These are phyloP conservation scores for Trichoderma semiorbis DNA, from an alignment of 2,329 filamentous ascomycete species.

Conservation along the genomic window DNA sequence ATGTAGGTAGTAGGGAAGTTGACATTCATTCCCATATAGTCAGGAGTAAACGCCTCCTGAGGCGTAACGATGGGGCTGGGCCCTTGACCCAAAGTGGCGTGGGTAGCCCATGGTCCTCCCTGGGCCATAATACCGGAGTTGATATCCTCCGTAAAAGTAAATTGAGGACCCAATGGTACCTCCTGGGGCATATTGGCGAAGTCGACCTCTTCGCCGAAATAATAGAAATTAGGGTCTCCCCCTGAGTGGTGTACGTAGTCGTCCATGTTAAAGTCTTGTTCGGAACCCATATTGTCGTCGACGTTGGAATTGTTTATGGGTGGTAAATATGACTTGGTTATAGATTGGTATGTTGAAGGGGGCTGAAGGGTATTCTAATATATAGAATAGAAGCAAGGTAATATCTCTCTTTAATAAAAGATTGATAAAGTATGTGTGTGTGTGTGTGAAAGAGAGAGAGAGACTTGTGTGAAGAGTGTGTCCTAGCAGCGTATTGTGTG, in stretches of 20 bases:
- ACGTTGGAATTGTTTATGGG: background rate
- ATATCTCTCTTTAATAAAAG: background rate
- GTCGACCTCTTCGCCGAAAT: background rate
- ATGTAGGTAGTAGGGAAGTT: background rate
- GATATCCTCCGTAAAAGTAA: background rate
- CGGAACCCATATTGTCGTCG: background rate
- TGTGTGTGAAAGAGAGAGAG: background rate
- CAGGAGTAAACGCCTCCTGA: background rate
- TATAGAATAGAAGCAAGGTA: background rate
- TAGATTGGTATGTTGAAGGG: background rate
- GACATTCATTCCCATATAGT: background rate
- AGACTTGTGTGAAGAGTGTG: background rate
- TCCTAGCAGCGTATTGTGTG: background rate
- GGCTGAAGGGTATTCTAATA: background rate
- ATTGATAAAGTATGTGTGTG: background rate
- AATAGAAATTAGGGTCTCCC: background rate
- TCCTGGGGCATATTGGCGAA: background rate
- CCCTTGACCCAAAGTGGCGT: too few relatives aligned
- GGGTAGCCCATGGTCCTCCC: too few relatives aligned
- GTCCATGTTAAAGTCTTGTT: background rate
- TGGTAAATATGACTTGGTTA: background rate
- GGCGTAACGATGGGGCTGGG: too few relatives aligned
- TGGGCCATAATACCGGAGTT: background rate
- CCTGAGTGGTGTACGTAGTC: background rate
- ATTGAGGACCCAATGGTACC: background rate